Percentiles rank a stretch among this genome's conserved stretches.
Conservation (phyloP, 2,329 filamentous ascomycete genomes). For the Botrytis hyacinthi region DNA sequence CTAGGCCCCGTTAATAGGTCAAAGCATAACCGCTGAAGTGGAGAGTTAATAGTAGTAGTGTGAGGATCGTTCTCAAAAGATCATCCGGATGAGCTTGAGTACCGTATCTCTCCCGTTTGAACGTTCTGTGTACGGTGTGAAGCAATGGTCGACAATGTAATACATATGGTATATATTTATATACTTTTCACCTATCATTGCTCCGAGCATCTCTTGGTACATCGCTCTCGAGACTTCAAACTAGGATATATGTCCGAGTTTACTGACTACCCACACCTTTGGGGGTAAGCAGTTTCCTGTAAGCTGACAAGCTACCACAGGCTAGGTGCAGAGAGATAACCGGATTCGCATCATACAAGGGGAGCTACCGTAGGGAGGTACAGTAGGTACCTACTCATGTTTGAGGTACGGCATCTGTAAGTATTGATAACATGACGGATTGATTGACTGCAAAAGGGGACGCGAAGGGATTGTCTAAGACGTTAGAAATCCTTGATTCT, state of each 20-base stretch:
- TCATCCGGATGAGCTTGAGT: neutral
- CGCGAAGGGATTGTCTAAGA: neutral
- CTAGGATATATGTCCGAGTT: constrained; percentile 7
- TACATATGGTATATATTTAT: neutral
- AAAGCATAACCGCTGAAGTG: constrained; percentile 21
- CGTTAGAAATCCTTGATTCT: neutral
- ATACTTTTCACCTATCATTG: neutral
- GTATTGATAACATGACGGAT: constrained; percentile 15
- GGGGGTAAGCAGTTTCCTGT: neutral
- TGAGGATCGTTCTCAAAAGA: neutral
- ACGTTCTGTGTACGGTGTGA: neutral
- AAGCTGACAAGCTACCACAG: neutral
- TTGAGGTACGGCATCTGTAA: constrained; percentile 6
- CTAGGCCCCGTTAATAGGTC: constrained; percentile 12
- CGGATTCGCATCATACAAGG: neutral
- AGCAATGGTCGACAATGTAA: neutral
- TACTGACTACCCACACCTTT: neutral
- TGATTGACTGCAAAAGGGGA: neutral
- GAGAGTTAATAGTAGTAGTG: neutral
- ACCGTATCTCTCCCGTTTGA: neutral
- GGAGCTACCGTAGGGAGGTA: neutral
- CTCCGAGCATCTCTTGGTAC: neutral
- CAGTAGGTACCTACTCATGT: neutral
- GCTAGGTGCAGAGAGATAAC: neutral
- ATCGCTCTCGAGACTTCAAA: neutral